Conservation (phyloP, 331 rosid genomes). For the Phaseolus coccineus region DNA sequence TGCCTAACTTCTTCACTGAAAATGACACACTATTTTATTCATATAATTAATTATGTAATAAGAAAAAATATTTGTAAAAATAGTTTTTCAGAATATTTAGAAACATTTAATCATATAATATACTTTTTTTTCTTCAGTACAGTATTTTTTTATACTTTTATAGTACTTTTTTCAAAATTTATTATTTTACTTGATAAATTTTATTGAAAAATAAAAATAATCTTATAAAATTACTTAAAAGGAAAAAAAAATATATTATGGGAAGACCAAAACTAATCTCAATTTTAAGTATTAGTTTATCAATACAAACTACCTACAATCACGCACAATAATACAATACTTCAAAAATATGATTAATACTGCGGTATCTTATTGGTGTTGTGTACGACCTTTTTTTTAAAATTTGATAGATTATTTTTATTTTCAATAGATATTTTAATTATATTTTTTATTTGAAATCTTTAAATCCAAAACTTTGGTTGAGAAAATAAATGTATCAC, state of each 20-base stretch:
- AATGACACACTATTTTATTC: conserved; percentile 15
- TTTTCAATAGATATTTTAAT: too few relatives aligned
- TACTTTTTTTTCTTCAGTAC: background rate
- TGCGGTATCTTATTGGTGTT: background rate
- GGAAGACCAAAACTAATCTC: background rate
- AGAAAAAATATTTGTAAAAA: background rate
- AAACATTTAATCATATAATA: background rate
- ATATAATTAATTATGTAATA: background rate
- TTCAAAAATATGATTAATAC: too few relatives aligned
- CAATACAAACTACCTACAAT: background rate
- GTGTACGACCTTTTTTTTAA: too few relatives aligned
- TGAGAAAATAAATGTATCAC: too few relatives aligned
- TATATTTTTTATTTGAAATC: too few relatives aligned
- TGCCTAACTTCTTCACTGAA: background rate
- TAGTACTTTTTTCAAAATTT: background rate
- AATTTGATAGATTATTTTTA: too few relatives aligned
- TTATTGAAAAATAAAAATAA: background rate
- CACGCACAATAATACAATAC: background rate
- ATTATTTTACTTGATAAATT: background rate
- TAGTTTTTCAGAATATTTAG: background rate
- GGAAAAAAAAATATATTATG: background rate
- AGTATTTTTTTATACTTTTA: background rate
- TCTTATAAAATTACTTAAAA: background rate
- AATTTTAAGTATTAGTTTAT: background rate
- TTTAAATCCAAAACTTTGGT: too few relatives aligned